Percentiles rank a stretch among this genome's conserved stretches.
These are phyloP conservation scores for Laguncularia racemosa DNA, from an alignment of 345 rosid genomes.

Conservation along the genomic window DNA sequence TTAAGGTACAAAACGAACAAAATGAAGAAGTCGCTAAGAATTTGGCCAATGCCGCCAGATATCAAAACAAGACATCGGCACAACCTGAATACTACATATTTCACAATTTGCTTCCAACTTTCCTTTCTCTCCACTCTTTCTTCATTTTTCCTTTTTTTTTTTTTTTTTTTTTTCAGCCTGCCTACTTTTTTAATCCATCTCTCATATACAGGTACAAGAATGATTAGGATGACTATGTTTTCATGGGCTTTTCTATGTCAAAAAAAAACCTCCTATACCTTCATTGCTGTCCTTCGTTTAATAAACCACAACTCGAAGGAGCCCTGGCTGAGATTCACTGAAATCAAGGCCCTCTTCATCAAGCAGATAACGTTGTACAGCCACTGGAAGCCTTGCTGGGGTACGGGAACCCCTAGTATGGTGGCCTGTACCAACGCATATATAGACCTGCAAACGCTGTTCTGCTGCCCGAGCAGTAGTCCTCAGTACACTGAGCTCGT, in stretches of 20 bases:
- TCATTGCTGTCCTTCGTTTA: constrained; percentile 28
- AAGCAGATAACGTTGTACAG: constrained; percentile 81
- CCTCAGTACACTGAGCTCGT: constrained; percentile 65
- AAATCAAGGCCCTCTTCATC: constrained; percentile 89
- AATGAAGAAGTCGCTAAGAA: constrained; percentile 14
- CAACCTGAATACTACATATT: constrained; percentile 5
- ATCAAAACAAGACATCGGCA: constrained; percentile 28
- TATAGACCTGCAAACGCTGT: constrained; percentile 81
- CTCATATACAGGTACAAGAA: constrained; percentile 56
- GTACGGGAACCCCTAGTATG: constrained; percentile 91
- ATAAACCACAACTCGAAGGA: constrained; percentile 79
- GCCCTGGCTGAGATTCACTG: constrained; percentile 90
- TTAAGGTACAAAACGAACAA: constrained; percentile 41
- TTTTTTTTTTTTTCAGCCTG: constrained; percentile 1
- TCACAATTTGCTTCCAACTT: constrained; percentile 10
- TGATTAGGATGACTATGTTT: constrained; percentile 20
- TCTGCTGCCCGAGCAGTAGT: constrained; percentile 64
- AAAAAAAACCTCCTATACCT: constrained; percentile 31
- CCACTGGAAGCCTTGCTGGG: constrained; percentile 84
- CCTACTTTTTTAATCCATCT: constrained; percentile 31
- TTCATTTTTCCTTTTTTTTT: constrained; percentile 6
- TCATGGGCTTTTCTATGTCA: constrained; percentile 26
- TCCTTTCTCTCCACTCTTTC: constrained; percentile 1
- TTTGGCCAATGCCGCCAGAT: constrained; percentile 25
- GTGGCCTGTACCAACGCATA: constrained; percentile 95